Evolutionary conservation across 2,329 filamentous ascomycete genomes (phyloP).

Genomic region (Geosmithia flava): DNA sequence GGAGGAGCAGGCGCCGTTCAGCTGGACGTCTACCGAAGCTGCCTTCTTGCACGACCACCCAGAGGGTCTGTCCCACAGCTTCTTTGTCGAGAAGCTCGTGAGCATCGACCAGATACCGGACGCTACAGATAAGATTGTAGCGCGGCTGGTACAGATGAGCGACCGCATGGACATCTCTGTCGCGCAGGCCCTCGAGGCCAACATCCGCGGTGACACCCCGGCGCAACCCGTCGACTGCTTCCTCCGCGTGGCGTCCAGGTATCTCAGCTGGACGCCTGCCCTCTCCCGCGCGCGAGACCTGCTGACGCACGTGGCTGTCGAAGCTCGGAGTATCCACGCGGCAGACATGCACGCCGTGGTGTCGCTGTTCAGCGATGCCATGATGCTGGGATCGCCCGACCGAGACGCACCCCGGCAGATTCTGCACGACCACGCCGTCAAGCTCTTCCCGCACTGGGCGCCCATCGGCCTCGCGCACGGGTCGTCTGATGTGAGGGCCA

Average conservation of each 20-base stretch:
- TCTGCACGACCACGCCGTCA: conserved; percentile 5
- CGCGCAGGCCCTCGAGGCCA: conserved; percentile 36
- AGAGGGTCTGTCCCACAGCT: conserved; percentile 21
- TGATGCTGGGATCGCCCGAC: conserved; percentile 14
- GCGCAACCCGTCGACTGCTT: conserved; percentile 37
- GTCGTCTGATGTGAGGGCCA: conserved; percentile 26
- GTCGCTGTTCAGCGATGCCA: conserved; percentile 23
- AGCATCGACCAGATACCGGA: conserved; percentile 43
- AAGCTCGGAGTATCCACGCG: conserved; percentile 31
- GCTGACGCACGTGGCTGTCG: conserved; percentile 27
- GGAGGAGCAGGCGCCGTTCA: conserved; percentile 20
- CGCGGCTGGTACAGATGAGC: conserved; percentile 40
- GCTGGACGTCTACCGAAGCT: conserved; percentile 33
- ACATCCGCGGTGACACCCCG: conserved; percentile 33
- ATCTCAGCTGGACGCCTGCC: conserved; percentile 30
- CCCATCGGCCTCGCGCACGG: conserved; percentile 35
- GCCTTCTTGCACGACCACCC: conserved; percentile 28
- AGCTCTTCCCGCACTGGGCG: conserved; percentile 30
- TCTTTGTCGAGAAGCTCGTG: conserved; percentile 57
- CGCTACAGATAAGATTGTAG: conserved; percentile 43
- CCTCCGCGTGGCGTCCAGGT: conserved; percentile 42
- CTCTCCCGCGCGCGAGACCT: conserved; percentile 21
- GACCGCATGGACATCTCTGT: conserved; percentile 38
- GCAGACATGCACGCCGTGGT: conserved; percentile 36
- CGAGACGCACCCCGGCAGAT: conserved; percentile 5